Evolutionary conservation across 176 grass and related monocot genomes (phyloP).

Genomic region (Stipa capillata): DNA sequence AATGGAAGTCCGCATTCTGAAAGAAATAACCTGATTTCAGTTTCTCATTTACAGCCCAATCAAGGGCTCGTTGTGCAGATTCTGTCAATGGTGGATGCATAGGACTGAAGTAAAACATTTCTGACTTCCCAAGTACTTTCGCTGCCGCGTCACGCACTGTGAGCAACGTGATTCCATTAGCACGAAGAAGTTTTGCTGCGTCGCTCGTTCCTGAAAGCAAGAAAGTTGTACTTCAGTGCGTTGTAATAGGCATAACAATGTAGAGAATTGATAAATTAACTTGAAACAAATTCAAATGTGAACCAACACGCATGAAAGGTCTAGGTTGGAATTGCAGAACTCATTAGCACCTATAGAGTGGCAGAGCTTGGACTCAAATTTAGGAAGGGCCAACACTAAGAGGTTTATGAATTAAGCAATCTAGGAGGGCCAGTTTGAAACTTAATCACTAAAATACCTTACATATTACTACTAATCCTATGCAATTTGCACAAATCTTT

Average conservation of each 20-base stretch:
- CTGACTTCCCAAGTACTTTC: conserved; percentile 70
- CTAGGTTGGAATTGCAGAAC: background rate
- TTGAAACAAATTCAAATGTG: background rate
- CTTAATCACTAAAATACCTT: too few species aligned
- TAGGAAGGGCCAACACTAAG: too few species aligned
- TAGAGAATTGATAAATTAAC: background rate
- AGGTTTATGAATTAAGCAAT: too few species aligned
- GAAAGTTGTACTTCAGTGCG: conserved; percentile 13
- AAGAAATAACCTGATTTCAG: conserved; percentile 61
- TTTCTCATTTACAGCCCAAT: conserved; percentile 77
- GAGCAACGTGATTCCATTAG: conserved; percentile 75
- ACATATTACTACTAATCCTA: too few species aligned
- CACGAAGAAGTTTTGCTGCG: conserved; percentile 66
- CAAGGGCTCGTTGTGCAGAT: conserved; percentile 67
- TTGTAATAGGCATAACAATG: background rate
- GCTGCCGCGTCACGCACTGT: conserved; percentile 64
- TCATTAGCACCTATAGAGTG: background rate
- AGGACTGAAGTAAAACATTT: conserved; percentile 59
- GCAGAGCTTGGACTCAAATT: too few species aligned
- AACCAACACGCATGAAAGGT: conserved; percentile 2
- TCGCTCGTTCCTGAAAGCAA: conserved; percentile 69
- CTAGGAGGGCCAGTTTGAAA: too few species aligned
- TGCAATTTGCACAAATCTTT: too few species aligned
- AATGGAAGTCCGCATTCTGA: background rate
- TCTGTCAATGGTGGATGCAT: conserved; percentile 65